Base-by-base conservation (phyloP, 1,284 basidiomycete genomes). In the Ceratobasidium sp. region DNA sequence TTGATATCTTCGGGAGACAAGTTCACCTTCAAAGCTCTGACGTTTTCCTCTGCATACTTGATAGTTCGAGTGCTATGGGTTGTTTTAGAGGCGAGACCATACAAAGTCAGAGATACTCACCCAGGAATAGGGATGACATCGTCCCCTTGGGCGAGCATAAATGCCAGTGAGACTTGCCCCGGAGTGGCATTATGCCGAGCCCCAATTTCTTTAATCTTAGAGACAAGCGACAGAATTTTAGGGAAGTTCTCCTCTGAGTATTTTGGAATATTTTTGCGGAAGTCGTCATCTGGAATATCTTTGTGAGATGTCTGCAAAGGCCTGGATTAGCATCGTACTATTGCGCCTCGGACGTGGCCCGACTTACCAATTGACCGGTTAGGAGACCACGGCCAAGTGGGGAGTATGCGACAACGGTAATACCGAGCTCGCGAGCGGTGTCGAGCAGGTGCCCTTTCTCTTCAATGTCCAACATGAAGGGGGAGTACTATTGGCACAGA, bases 151-250 rank as follows among this genome's bases (percentile, higher is more conserved):
- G 83, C 83, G 21, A 87, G 79, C n/a, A 88, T 75, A 88, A 88
- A 91, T 0, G 89, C 87, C 11, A 91, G 81, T 0, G 83, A 79
- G n/a, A 88, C 81, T 77, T 90, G 88, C 0, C 84, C 83, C 0
- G 86, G 73, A 0, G 87, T 86, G 3, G 83, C 83, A 23, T 80
- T 78, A 75, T 87, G 82, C 67, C 79, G 82, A 49, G 78, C 75
- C 23, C 53, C 86, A 36, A 88, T 80, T 6, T 76, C 74, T 46
- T 81, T 77, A 16, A 90, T 77, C 33, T 79, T 80, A 9, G 85
- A 80, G 2, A 84, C 85, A 6, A 90, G 78, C 16, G 82, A 78
- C 21, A 88, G 77, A 64, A 89, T 86, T 63, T 86, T 85, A 0
- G 83, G 83, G 76, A 89, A 87, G 77, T 89, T 87, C 76, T 85